Evolutionary conservation across 257 asterid genomes (phyloP), one percentile per base, ranked within the genome.

Genomic region (Solanum bulbocastanum): DNA sequence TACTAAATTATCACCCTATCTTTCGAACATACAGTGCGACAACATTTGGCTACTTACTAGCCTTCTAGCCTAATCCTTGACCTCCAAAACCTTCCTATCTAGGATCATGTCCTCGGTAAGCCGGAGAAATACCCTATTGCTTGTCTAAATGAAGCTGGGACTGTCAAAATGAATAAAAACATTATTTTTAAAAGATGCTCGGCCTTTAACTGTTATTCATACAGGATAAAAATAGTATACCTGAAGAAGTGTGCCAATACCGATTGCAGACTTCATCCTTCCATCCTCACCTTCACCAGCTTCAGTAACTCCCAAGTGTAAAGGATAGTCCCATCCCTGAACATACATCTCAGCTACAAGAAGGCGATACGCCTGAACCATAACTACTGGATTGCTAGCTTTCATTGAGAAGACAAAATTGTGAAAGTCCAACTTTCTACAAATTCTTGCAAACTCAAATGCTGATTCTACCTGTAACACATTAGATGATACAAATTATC

Each of bases 261-360:
- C 99, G 68, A 96, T 97, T 12, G 99, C 99, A 88, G 99, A 96
- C 94, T 97, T 97, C 99, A 97, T 97, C 86, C 99, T 93, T 79
- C 99, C 99, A 91, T 97, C 99, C 91, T 97, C 99, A 87, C 99
- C 99, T 91, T 96, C 99, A 89, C 99, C 99, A 85, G 99, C 99
- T 94, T 97, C 99, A 68, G 99, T 97, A 44, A 97, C 99, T 87
- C 99, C 99, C 89, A 97, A 90, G 88, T 97, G 99, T 78, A 97
- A 93, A 13, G 99, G 99, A 89, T 97, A 97, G 92, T 97, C 99
- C 99, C 99, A 97, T 86, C 98, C 99, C 6, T 92, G 94, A 91
- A 96, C 98, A 86, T 97, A 96, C 99, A 97, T 96, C 92, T 97
- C 99, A 83, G 99, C 99, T 87, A 94, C 98, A 36, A 97, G 98